Conservation (phyloP, 208 protist species). For the Angomonas desouzai region DNA sequence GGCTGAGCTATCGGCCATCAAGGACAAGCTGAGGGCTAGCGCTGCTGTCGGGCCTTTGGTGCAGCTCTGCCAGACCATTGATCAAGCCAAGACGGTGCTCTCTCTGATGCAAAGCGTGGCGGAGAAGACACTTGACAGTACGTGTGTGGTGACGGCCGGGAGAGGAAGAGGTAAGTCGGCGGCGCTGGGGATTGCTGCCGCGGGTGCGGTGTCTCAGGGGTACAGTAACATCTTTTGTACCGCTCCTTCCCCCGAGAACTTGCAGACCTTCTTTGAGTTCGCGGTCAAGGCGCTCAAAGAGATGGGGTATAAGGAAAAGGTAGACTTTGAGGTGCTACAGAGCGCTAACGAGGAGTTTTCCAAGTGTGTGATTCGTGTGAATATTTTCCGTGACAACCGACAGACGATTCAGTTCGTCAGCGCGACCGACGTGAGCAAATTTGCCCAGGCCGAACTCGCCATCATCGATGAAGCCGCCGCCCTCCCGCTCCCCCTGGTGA, state of each 20-base stretch:
- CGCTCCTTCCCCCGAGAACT: slow-evolving; percentile 96
- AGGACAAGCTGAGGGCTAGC: slow-evolving; percentile 77
- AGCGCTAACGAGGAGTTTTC: slow-evolving; percentile 91
- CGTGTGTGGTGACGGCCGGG: slow-evolving; percentile 95
- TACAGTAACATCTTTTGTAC: slow-evolving; percentile 99
- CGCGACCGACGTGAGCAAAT: slow-evolving; percentile 86
- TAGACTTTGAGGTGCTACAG: slow-evolving; percentile 97
- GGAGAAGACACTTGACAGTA: slow-evolving; percentile 96
- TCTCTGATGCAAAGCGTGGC: slow-evolving; percentile 96
- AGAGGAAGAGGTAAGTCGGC: slow-evolving; percentile 98
- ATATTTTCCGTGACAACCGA: slow-evolving; percentile 96
- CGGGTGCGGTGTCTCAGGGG: slow-evolving; percentile 95
- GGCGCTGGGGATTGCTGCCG: slow-evolving; percentile 93
- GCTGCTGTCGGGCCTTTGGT: slow-evolving; percentile 91
- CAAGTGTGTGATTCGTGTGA: slow-evolving; percentile 96
- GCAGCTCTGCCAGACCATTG: slow-evolving; percentile 89
- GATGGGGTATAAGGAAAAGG: slow-evolving; percentile 95
- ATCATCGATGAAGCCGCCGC: slow-evolving; percentile 99
- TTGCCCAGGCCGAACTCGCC: slow-evolving; percentile 96
- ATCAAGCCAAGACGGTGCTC: slow-evolving; percentile 97
- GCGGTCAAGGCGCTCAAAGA: slow-evolving; percentile 95
- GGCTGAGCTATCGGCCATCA: slow-evolving; percentile 67
- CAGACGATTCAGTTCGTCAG: slow-evolving; percentile 99
- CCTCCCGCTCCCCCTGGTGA: slow-evolving; percentile 98
- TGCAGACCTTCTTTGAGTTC: slow-evolving; percentile 99